Percentiles rank a stretch among this genome's conserved stretches.
These are phyloP conservation scores for Plasmodium knowlesi DNA, from an alignment of 169 alveolate species.

Conservation along the genomic window DNA sequence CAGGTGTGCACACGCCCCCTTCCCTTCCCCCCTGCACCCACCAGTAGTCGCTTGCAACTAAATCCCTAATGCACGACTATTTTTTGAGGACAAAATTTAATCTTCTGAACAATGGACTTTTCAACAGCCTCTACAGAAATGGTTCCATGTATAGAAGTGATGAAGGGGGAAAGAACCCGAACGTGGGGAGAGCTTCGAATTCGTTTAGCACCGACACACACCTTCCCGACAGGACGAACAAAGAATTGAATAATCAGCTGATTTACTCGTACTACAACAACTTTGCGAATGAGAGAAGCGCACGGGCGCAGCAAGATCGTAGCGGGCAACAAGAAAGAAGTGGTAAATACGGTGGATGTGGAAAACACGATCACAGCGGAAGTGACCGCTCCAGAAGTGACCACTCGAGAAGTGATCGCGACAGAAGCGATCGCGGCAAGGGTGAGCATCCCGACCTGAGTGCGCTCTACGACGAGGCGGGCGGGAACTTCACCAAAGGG, in stretches of 20 bases:
- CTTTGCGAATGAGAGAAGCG: not conserved
- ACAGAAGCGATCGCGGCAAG: not conserved
- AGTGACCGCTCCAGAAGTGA: not conserved
- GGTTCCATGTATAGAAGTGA: not conserved
- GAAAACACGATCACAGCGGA: not conserved
- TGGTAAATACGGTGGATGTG: not conserved
- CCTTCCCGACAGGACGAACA: not conserved
- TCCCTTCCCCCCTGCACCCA: not conserved
- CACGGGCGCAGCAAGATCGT: not conserved
- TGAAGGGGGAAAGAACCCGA: not conserved
- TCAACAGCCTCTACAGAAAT: slow-evolving; percentile 5
- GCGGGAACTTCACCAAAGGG: not conserved
- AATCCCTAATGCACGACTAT: slow-evolving; percentile 26
- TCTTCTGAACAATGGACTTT: slow-evolving; percentile 1
- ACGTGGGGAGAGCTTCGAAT: not conserved
- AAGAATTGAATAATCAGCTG: slow-evolving; percentile 14
- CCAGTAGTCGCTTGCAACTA: not conserved
- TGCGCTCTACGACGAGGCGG: not conserved
- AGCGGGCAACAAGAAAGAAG: not conserved
- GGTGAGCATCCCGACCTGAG: not conserved
- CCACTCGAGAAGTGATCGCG: not conserved
- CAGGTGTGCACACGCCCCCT: not conserved
- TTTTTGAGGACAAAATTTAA: slow-evolving; percentile 14
- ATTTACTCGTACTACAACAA: slow-evolving; percentile 46
- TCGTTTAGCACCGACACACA: not conserved